These are phyloP conservation scores for Conidiobolus incongruus DNA, from an alignment of 371 early-diverging fungal genomes.

Conservation along the genomic window DNA sequence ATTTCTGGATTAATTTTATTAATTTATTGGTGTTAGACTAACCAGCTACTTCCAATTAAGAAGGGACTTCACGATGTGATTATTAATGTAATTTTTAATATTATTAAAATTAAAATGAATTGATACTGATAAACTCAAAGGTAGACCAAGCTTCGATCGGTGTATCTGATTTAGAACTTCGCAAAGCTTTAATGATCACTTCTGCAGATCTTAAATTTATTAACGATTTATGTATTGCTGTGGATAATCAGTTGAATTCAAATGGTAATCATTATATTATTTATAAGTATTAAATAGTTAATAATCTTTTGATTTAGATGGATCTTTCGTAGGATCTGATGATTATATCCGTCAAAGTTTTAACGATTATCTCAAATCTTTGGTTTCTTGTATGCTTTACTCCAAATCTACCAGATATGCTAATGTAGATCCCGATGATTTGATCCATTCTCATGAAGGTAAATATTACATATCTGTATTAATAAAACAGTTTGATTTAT, in stretches of 20 bases:
- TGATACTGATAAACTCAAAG: not conserved
- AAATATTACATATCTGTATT: not conserved
- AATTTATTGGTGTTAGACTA: too few relatives aligned
- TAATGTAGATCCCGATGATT: not conserved
- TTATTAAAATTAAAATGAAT: not conserved
- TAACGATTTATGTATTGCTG: not conserved
- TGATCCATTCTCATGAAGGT: not conserved
- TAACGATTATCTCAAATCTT: not conserved
- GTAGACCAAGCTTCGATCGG: not conserved
- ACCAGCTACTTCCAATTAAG: not conserved
- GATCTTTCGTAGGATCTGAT: conserved; percentile 1
- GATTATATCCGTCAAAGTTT: not conserved
- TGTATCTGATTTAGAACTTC: not conserved
- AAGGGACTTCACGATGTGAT: not conserved
- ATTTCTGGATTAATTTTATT: not conserved
- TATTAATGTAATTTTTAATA: not conserved
- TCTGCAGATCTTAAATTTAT: conserved; percentile 3
- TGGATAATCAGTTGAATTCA: not conserved
- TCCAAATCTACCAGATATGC: not conserved
- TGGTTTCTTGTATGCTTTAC: not conserved
- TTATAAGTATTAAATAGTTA: not conserved
- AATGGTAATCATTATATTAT: not conserved
- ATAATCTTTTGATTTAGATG: not conserved
- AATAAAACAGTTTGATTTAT: not conserved
- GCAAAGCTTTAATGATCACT: not conserved